phyloP scores from a whole-genome alignment of 2,329 filamentous ascomycete species.

The Alternaria sp. region DNA sequence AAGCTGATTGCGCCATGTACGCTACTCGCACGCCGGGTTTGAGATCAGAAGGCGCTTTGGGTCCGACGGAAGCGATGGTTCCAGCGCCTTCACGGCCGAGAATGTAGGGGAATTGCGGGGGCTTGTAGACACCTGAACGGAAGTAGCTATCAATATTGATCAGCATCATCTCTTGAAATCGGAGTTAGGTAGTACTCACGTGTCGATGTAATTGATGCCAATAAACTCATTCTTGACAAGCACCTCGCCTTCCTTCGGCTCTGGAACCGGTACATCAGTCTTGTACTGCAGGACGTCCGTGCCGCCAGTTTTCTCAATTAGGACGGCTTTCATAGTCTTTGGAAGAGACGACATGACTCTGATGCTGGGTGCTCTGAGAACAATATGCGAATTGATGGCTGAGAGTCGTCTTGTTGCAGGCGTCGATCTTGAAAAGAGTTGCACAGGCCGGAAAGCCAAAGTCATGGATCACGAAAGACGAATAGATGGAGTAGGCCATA shows the following conservation, averaged over 20 bases:
- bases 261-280: slow-evolving; percentile 74
- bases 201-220: slow-evolving; percentile 91
- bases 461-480: slow-evolving; percentile 25
- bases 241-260: slow-evolving; percentile 72
- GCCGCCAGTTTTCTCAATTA: slow-evolving; percentile 76
- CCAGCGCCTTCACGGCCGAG: slow-evolving; percentile 84
- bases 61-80: slow-evolving; percentile 69
- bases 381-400: slow-evolving; percentile 29
- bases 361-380: slow-evolving; percentile 13
- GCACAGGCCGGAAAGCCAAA: slow-evolving; percentile 21
- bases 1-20: slow-evolving; percentile 67
- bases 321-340: slow-evolving; percentile 75
- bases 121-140: slow-evolving; percentile 80
- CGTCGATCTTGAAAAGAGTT: slow-evolving; percentile 19
- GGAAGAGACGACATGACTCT: slow-evolving; percentile 63
- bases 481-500: neutral
- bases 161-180: neutral
- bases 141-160: slow-evolving; percentile 68
- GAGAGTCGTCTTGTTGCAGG: slow-evolving; percentile 32
- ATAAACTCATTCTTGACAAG: slow-evolving; percentile 82
- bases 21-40: slow-evolving; percentile 74
- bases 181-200: slow-evolving; percentile 52
- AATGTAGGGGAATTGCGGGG: slow-evolving; percentile 73
- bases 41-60: slow-evolving; percentile 63
- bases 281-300: slow-evolving; percentile 75